phyloP scores from a whole-genome alignment of 1,284 basidiomycete genomes.

The Exobasidium cylindrosporum region DNA sequence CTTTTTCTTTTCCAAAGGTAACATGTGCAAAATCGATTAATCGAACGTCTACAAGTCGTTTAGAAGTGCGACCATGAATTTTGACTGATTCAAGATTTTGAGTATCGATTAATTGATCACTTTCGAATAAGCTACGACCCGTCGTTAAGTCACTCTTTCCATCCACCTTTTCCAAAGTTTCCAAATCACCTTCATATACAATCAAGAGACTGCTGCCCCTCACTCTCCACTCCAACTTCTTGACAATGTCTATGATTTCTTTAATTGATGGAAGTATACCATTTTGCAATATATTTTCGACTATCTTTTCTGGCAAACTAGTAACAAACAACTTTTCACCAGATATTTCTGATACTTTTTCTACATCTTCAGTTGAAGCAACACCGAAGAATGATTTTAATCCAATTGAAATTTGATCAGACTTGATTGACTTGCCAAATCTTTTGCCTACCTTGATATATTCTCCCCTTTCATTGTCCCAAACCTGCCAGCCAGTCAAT shows the following conservation, averaged over 20 bases:
- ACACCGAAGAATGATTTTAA: constrained; percentile 3
- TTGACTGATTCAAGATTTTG: constrained; percentile 11
- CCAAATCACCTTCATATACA: constrained; percentile 74
- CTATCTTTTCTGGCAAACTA: constrained; percentile 57
- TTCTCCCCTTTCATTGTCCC: neutral
- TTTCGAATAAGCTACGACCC: constrained; percentile 18
- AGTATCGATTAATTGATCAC: constrained; percentile 39
- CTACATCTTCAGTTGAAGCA: neutral
- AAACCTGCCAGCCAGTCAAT: constrained; percentile 83
- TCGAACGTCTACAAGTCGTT: constrained; percentile 62
- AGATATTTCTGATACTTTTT: constrained; percentile 11
- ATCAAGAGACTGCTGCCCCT: constrained; percentile 77
- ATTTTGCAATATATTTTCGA: constrained; percentile 42
- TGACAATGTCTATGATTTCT: constrained; percentile 63
- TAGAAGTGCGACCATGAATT: constrained; percentile 45
- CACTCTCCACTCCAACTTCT: constrained; percentile 70
- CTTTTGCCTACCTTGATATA: neutral
- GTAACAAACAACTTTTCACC: constrained; percentile 57
- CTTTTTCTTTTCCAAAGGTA: constrained; percentile 66
- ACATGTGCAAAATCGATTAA: constrained; percentile 95
- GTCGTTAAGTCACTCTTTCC: neutral
- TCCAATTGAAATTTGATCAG: neutral
- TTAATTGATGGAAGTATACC: constrained; percentile 63
- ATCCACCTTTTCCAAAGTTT: constrained; percentile 34
- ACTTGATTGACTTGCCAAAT: constrained; percentile 6